A percentile compares a stretch with the other conserved stretches of the same genome.
These are phyloP conservation scores for Trifolium dubium DNA, from an alignment of 306 rosid species.

Conservation along the genomic window DNA sequence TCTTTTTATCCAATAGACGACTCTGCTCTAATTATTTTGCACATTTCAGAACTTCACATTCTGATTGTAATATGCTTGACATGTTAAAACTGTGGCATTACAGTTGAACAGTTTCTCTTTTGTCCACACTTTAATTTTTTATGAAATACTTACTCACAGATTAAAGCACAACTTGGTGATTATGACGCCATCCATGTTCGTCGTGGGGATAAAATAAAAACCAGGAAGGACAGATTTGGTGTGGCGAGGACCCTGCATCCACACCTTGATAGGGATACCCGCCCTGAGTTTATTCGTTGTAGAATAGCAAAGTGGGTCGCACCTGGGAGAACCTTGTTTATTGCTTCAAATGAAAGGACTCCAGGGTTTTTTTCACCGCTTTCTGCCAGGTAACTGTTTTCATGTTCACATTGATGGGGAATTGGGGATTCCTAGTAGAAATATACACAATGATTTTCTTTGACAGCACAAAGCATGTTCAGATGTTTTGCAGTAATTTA, in stretches of 20 bases:
- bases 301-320: conserved; percentile 91
- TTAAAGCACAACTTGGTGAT: conserved; percentile 45
- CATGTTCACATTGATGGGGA: neutral
- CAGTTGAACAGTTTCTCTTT: conserved; percentile 16
- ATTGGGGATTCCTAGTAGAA: neutral
- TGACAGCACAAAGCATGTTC: conserved; percentile 4
- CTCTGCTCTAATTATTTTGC: conserved; percentile 21
- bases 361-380: conserved; percentile 90
- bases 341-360: conserved; percentile 95
- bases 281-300: conserved; percentile 73
- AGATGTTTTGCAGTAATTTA: conserved; percentile 7
- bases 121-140: conserved; percentile 16
- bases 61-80: conserved; percentile 30
- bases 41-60: conserved; percentile 17
- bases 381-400: conserved; percentile 66
- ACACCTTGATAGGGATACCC: conserved; percentile 94
- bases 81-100: conserved; percentile 9
- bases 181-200: conserved; percentile 93
- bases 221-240: conserved; percentile 90
- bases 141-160: conserved; percentile 31
- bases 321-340: conserved; percentile 77
- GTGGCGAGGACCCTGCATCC: conserved; percentile 78
- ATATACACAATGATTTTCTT: conserved; percentile 4
- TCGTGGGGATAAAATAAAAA: conserved; percentile 94
- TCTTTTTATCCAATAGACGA: neutral